Evolutionary conservation across 2,329 filamentous ascomycete genomes (phyloP).

Genomic region (Fusarium succisae): DNA sequence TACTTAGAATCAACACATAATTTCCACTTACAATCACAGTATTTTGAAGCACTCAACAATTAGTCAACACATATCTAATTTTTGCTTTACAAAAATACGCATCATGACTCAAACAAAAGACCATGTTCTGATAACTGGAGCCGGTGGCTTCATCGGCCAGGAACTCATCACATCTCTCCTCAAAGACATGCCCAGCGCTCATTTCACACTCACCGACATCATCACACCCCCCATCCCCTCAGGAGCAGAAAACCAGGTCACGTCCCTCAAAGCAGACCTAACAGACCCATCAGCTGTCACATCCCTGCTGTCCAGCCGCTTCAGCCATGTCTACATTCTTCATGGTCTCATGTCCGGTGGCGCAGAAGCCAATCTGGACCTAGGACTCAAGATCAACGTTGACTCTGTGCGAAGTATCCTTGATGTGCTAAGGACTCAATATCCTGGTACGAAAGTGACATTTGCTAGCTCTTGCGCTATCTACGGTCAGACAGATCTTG

Average conservation of each 20-base stretch:
- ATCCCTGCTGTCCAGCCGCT: constrained; percentile 45
- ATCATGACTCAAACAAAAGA: constrained; percentile 26
- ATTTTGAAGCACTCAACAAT: fast-evolving
- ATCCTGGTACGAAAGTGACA: constrained; percentile 62
- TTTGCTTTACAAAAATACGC: fast-evolving
- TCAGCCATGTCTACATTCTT: constrained; percentile 63
- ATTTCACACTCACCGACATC: constrained; percentile 67
- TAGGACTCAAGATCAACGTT: constrained; percentile 65
- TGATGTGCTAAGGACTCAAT: constrained; percentile 56
- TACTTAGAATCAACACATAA: fast-evolving
- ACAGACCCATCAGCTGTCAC: constrained; percentile 31
- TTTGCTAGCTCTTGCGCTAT: constrained; percentile 70
- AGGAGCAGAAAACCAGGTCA: constrained; percentile 43
- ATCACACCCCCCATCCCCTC: constrained; percentile 59
- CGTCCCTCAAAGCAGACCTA: constrained; percentile 40
- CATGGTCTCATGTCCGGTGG: constrained; percentile 73
- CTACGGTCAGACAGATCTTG: constrained; percentile 53
- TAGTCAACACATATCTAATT: neutral
- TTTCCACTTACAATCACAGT: fast-evolving
- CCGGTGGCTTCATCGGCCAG: constrained; percentile 72
- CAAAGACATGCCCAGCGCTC: constrained; percentile 45
- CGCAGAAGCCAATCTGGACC: constrained; percentile 66
- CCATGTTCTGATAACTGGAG: constrained; percentile 69
- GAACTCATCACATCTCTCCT: constrained; percentile 67
- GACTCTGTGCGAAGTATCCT: constrained; percentile 64